phyloP scores from a whole-genome alignment of 208 protist species.

The Trypanosoma caninum region DNA sequence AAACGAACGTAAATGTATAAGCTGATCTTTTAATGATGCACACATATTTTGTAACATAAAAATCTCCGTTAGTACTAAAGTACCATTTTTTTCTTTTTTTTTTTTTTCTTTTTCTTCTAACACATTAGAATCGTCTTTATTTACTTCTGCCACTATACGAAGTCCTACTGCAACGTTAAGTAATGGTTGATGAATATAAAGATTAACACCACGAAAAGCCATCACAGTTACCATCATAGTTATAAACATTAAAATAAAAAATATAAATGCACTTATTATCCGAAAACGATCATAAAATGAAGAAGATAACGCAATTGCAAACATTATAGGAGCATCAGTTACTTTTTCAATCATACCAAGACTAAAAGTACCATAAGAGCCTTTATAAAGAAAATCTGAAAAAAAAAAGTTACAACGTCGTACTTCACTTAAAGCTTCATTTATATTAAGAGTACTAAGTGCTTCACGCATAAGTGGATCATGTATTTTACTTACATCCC shows the following conservation, averaged over 20 bases:
- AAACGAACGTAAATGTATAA: slow-evolving; percentile 3
- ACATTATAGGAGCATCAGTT: neutral
- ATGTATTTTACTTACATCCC: neutral
- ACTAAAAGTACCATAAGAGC: neutral
- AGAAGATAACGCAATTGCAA: neutral
- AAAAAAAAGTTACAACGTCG: neutral
- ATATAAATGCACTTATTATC: neutral
- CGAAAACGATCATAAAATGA: neutral
- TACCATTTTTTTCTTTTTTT: neutral
- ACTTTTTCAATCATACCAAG: neutral
- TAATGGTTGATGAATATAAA: slow-evolving; percentile 1
- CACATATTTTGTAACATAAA: neutral
- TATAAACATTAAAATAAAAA: neutral
- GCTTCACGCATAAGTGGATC: slow-evolving; percentile 4
- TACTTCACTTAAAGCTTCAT: neutral
- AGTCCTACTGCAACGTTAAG: slow-evolving; percentile 3
- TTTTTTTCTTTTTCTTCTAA: neutral
- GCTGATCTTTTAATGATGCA: slow-evolving; percentile 6
- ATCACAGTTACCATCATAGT: neutral
- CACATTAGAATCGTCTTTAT: neutral
- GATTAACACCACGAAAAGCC: neutral
- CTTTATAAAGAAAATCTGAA: neutral
- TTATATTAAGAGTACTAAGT: neutral
- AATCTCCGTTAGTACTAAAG: neutral
- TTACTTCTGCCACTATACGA: neutral